Conservation (phyloP, 2,329 filamentous ascomycete genomes). For the Aureobasidium leucospermi region DNA sequence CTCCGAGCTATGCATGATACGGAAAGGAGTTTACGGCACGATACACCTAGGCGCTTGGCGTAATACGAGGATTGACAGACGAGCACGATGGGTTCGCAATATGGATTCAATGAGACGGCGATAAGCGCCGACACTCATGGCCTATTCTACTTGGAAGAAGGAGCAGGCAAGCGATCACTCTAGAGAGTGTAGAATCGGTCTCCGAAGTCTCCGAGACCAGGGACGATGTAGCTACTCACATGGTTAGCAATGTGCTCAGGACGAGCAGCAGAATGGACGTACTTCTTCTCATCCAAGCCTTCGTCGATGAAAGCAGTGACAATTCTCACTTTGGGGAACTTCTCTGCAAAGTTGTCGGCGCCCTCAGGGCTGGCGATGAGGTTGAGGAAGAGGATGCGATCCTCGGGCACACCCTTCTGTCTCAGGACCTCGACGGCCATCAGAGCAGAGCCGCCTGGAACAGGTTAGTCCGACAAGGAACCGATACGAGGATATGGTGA, state of each 20-base stretch:
- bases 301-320: conserved; percentile 95
- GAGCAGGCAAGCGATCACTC: not conserved
- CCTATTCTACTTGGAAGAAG: not conserved
- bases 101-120: not conserved
- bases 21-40: conserved; percentile 10
- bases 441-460: conserved; percentile 78
- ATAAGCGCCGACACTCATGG: not conserved
- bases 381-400: conserved; percentile 92
- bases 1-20: conserved; percentile 5
- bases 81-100: conserved; percentile 1
- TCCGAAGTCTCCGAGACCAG: conserved; percentile 89
- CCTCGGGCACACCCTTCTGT: conserved; percentile 83
- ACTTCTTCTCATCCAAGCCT: conserved; percentile 98
- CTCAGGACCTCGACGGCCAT: conserved; percentile 95
- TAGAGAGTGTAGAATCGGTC: conserved; percentile 92
- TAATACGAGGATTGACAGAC: not conserved
- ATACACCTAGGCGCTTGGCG: conserved; percentile 9
- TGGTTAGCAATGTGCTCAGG: conserved; percentile 25
- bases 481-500: conserved; percentile 19
- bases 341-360: conserved; percentile 77
- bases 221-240: conserved; percentile 75
- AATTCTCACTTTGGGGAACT: conserved; percentile 81
- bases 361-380: conserved; percentile 95
- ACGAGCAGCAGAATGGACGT: conserved; percentile 32
- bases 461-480: not conserved